Evolutionary conservation across 768 basidiomycete species (phyloP).

Genomic region (Hericium erinaceus): DNA sequence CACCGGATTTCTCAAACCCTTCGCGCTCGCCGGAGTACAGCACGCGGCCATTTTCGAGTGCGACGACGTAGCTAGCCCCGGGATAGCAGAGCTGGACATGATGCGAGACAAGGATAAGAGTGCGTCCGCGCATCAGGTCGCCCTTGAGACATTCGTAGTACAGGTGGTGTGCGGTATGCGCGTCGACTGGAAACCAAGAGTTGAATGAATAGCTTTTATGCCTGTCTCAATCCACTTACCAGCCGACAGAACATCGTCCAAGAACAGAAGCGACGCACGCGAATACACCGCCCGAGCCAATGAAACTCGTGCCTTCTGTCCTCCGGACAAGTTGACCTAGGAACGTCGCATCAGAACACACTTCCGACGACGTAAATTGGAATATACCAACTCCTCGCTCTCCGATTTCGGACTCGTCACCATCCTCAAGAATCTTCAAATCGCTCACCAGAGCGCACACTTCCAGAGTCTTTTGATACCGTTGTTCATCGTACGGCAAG

Average conservation of each 20-base stretch:
- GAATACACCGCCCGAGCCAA: conserved; percentile 86
- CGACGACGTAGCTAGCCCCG: conserved; percentile 74
- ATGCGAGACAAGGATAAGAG: conserved; percentile 87
- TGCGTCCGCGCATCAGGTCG: conserved; percentile 67
- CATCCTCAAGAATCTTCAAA: conserved; percentile 77
- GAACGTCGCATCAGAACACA: not conserved
- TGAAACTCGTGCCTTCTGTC: conserved; percentile 56
- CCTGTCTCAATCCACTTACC: conserved; percentile 19
- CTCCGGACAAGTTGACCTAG: conserved; percentile 40
- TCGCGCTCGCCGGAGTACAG: conserved; percentile 61
- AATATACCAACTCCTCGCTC: conserved; percentile 58
- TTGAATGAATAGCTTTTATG: not conserved
- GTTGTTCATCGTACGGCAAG: conserved; percentile 59
- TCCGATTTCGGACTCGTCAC: conserved; percentile 81
- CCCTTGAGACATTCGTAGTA: conserved; percentile 74
- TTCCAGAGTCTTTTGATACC: conserved; percentile 73
- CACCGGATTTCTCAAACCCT: conserved; percentile 56
- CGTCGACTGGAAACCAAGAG: conserved; percentile 50
- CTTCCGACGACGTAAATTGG: not conserved
- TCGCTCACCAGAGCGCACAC: conserved; percentile 68
- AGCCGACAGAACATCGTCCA: conserved; percentile 72
- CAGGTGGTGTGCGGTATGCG: conserved; percentile 76
- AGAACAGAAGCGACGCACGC: conserved; percentile 66
- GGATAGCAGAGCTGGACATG: conserved; percentile 84
- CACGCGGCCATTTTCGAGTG: conserved; percentile 75